Evolutionary conservation across 352 stramenopile genomes (phyloP).

Genomic region (Lagenidium sp.): DNA sequence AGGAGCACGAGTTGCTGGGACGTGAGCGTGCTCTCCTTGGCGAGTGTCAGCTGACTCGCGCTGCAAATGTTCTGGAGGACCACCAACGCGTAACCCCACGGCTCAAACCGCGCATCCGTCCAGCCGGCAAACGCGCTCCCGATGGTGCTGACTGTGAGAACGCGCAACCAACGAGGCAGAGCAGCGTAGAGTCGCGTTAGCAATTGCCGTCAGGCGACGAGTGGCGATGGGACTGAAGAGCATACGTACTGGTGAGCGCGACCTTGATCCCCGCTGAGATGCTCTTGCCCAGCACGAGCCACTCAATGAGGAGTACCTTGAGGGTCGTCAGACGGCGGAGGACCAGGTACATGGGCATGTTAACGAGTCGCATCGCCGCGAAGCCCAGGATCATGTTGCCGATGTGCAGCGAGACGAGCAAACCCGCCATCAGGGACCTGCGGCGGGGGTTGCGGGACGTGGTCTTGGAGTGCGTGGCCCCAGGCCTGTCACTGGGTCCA

Average conservation of each 20-base stretch:
- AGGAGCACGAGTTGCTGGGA: constrained; percentile 45
- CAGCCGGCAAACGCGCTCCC: constrained; percentile 48
- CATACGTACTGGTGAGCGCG: constrained; percentile 36
- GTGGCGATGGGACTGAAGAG: neutral
- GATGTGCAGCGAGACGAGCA: constrained; percentile 39
- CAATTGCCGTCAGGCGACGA: neutral
- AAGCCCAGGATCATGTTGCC: constrained; percentile 64
- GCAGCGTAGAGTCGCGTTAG: neutral
- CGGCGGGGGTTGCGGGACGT: neutral
- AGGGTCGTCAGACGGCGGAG: constrained; percentile 59
- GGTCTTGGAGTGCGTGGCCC: neutral
- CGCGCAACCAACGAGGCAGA: neutral
- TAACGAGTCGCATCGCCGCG: constrained; percentile 50
- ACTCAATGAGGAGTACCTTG: constrained; percentile 74
- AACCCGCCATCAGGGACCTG: neutral
- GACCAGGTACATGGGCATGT: constrained; percentile 71
- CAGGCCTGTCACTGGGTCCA: too few species aligned
- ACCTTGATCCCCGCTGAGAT: constrained; percentile 39
- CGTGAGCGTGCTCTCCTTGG: constrained; percentile 49
- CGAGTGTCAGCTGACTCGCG: constrained; percentile 45
- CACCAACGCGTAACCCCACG: constrained; percentile 41
- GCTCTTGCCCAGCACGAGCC: constrained; percentile 60
- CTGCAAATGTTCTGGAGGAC: constrained; percentile 65
- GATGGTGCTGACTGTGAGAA: constrained; percentile 32
- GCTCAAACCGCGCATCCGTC: constrained; percentile 39